Evolutionary conservation across 2,329 filamentous ascomycete species (phyloP).

Genomic region (Xylariaceae sp.): DNA sequence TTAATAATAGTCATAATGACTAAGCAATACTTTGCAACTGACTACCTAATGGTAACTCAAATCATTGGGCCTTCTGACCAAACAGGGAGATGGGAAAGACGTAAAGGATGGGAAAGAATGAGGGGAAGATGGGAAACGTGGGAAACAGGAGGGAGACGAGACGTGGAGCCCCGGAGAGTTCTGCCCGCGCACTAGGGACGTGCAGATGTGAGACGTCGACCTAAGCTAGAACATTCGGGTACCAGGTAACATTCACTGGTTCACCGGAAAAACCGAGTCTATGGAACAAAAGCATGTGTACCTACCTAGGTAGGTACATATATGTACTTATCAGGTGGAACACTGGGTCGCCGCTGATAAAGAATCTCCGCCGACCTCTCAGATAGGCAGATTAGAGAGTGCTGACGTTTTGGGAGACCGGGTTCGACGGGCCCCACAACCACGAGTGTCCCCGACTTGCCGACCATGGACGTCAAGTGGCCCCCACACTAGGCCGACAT

Average conservation of each 20-base stretch:
- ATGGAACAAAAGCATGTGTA: background rate
- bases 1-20: too few species aligned
- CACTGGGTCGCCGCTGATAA: background rate
- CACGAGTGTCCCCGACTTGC: constrained; percentile 1
- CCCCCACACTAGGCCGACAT: constrained; percentile 23
- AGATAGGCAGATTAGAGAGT: background rate
- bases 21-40: too few species aligned
- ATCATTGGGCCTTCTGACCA: too few species aligned
- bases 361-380: background rate
- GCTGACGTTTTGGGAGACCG: constrained; percentile 13
- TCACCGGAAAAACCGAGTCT: background rate
- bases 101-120: background rate
- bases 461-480: constrained; percentile 14
- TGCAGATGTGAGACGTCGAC: background rate
- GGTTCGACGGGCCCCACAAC: constrained; percentile 16
- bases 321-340: too few species aligned
- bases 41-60: too few species aligned
- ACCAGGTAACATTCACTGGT: background rate
- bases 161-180: background rate
- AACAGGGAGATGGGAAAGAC: background rate
- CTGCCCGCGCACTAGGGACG: background rate
- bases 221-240: background rate
- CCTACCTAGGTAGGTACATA: too few species aligned
- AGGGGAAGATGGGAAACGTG: background rate
- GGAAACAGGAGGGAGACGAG: background rate